phyloP scores from a whole-genome alignment of 108 stramenopile species.

The Bacterosira constricta region DNA sequence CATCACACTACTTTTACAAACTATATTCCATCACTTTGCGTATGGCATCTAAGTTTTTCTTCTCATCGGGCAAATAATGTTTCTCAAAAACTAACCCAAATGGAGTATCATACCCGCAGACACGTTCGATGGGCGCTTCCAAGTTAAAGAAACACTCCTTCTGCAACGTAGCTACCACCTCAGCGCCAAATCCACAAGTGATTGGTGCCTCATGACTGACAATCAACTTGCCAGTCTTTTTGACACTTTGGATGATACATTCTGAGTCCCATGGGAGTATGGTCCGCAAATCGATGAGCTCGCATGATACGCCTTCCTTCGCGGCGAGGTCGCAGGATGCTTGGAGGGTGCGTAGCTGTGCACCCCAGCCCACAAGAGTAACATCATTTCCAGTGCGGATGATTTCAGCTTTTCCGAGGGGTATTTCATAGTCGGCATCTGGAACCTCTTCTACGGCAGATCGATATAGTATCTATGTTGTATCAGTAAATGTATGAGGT shows the following conservation, averaged over 20 bases:
- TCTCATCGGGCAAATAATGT: conserved; percentile 88
- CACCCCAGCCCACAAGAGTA: conserved; percentile 95
- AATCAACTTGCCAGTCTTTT: conserved; percentile 94
- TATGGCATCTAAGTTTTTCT: conserved; percentile 94
- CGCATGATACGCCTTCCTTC: conserved; percentile 85
- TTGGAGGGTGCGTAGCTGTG: conserved; percentile 79
- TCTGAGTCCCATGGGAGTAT: conserved; percentile 95
- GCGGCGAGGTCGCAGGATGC: conserved; percentile 79
- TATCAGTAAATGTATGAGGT: not conserved
- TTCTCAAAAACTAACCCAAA: conserved; percentile 96
- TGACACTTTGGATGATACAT: conserved; percentile 77
- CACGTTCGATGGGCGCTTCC: conserved; percentile 94
- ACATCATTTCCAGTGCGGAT: conserved; percentile 87
- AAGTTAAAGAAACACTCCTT: conserved; percentile 86
- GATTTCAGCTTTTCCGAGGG: conserved; percentile 91
- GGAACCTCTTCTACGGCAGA: conserved; percentile 95
- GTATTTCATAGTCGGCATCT: conserved; percentile 92
- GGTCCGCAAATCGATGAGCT: conserved; percentile 96
- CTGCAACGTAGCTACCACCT: conserved; percentile 84
- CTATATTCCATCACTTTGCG: conserved; percentile 54
- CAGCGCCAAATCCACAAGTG: conserved; percentile 93
- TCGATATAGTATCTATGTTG: conserved; percentile 84
- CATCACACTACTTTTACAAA: conserved; percentile 34
- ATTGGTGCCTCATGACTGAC: conserved; percentile 96
- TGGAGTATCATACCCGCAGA: conserved; percentile 97